phyloP scores from a whole-genome alignment of 305 asterid genomes.

The Fraxinus greggii region DNA sequence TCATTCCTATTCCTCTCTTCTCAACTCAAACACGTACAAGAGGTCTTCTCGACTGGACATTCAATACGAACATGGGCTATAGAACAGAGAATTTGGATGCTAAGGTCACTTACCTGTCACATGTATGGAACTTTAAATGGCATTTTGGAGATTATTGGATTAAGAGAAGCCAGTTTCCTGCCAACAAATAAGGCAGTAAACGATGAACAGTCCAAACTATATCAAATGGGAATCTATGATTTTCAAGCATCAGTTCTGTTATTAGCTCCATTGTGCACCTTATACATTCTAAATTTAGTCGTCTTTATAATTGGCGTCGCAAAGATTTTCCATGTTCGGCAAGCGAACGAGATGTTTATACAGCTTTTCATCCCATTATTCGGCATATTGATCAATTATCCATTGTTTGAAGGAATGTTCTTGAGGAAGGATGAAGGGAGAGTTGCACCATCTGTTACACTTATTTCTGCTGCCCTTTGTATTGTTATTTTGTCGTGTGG shows the following conservation, averaged over 20 bases:
- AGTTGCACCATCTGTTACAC: slow-evolving; percentile 34
- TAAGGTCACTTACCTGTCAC: slow-evolving; percentile 44
- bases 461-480: slow-evolving; percentile 34
- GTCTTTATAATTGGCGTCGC: slow-evolving; percentile 40
- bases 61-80: slow-evolving; percentile 41
- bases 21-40: slow-evolving; percentile 43
- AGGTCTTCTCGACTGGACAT: slow-evolving; percentile 31
- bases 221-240: slow-evolving; percentile 48
- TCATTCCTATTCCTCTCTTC: slow-evolving; percentile 51
- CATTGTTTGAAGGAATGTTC: slow-evolving; percentile 65
- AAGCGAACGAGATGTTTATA: slow-evolving; percentile 37
- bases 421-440: slow-evolving; percentile 60
- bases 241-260: slow-evolving; percentile 46
- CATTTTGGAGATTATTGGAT: slow-evolving; percentile 36
- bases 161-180: slow-evolving; percentile 44
- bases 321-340: slow-evolving; percentile 6
- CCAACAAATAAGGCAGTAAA: slow-evolving; percentile 56
- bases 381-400: slow-evolving; percentile 39
- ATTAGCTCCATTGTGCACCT: slow-evolving; percentile 49
- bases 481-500: slow-evolving; percentile 24
- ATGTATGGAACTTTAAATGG: slow-evolving; percentile 45
- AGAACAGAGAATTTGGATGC: slow-evolving; percentile 68
- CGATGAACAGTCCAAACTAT: slow-evolving; percentile 38
- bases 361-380: slow-evolving; percentile 44
- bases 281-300: slow-evolving; percentile 41